Base-by-base conservation (phyloP, 2,329 filamentous ascomycete genomes). In the Bipolaris gigantea region DNA sequence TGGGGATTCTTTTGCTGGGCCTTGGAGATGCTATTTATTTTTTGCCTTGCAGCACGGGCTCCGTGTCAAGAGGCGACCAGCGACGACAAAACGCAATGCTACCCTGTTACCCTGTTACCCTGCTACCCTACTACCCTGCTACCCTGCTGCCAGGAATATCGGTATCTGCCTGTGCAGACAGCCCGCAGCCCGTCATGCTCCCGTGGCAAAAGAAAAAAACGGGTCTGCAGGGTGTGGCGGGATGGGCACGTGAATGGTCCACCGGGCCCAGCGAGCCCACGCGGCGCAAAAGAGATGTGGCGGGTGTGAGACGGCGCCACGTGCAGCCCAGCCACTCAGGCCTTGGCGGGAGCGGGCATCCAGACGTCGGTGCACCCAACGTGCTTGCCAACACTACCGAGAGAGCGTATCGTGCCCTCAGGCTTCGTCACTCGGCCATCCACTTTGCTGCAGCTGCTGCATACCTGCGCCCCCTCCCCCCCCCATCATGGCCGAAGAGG, bases 401-500 rank as follows among this genome's bases (percentile, higher is more conserved):
- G 36, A 42, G 38, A 49, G 52, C 58, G 59, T 51, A 58, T 51
- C 41, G 53, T 59, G 60, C 55, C 44, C 48, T 57, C 48, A 55
- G 57, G 55, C 60, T 50, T 36, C 53, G 35, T 45, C 48, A 42
- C 41, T 48, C 52, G 49, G 48, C 48, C 61, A 50, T 56, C 53
- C 45, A 53, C 59, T 41, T 51, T 42, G 46, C 48, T 60, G 55
- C 46, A 59, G 55, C 48, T 62, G 55, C 61, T 43, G 55, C 61
- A 50, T 51, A 39, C 46, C 63, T 63, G 55, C 61, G 56, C 43
- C 52, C 41, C 48, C 39, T 39, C 41, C 57, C 53, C 53, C 38
- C 43, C 43, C 38, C 48, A 52, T 33, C 56, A 71, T 69, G 59
- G 53, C 66, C 25, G 65, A 68, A 51, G 68, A 71, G 41, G 56